phyloP scores from a whole-genome alignment of 2,329 filamentous ascomycete species.

The Epichloe amarillans region DNA sequence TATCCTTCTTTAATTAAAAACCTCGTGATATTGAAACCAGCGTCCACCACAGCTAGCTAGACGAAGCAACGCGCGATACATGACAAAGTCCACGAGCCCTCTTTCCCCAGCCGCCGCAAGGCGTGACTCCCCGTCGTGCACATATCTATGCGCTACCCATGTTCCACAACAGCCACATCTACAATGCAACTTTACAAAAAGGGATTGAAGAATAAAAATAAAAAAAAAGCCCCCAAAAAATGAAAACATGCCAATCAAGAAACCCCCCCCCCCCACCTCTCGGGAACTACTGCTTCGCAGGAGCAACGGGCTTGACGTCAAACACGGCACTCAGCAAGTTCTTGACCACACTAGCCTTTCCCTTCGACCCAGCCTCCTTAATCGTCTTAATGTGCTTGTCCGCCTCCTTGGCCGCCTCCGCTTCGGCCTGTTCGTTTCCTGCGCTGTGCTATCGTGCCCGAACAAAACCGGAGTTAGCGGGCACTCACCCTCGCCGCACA shows the following conservation, averaged over 20 bases:
- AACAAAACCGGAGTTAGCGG: not conserved
- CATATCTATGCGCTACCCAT: not conserved
- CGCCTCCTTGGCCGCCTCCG: conserved; percentile 65
- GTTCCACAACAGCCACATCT: not conserved
- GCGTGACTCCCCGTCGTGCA: not conserved
- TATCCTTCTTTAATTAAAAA: no score
- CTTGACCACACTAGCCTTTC: conserved; percentile 65
- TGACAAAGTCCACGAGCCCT: no score
- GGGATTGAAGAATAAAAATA: not conserved
- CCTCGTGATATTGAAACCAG: no score
- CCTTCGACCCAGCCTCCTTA: conserved; percentile 64
- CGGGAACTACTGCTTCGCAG: conserved; percentile 16
- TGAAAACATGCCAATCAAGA: not conserved
- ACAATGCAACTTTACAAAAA: not conserved
- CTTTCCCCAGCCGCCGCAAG: no score
- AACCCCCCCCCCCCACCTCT: not conserved
- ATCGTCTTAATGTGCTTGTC: conserved; percentile 75
- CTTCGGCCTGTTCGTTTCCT: conserved; percentile 70
- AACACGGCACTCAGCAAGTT: conserved; percentile 77
- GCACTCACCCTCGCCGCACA: not conserved
- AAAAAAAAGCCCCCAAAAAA: not conserved
- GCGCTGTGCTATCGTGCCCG: conserved; percentile 58
- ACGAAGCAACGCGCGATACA: no score
- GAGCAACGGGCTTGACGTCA: conserved; percentile 59
- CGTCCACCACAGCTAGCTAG: not conserved